Conservation (phyloP, 1,284 basidiomycete genomes). For the Cerrena zonata region DNA sequence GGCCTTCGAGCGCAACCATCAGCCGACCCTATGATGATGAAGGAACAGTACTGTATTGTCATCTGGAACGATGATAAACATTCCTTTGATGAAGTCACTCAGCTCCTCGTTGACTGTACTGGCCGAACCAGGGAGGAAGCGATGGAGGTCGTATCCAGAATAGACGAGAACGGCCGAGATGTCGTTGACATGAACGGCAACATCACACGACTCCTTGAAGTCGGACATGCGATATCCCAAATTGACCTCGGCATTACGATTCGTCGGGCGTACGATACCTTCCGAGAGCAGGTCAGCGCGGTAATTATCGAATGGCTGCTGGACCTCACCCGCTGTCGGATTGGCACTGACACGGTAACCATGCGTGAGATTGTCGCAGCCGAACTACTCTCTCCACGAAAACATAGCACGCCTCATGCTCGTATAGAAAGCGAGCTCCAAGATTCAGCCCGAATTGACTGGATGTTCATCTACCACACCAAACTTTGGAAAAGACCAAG, state of each 20-base stretch:
- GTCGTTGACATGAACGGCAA: conserved; percentile 77
- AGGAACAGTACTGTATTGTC: conserved; percentile 79
- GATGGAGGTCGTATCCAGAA: conserved; percentile 54
- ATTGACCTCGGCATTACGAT: conserved; percentile 93
- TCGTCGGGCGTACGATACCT: conserved; percentile 82
- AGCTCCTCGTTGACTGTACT: conserved; percentile 69
- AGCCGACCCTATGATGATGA: conserved; percentile 61
- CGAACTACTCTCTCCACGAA: conserved; percentile 63
- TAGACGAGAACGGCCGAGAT: conserved; percentile 83
- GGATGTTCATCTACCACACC: conserved; percentile 73
- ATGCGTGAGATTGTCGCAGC: conserved; percentile 69
- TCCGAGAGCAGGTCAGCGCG: conserved; percentile 80
- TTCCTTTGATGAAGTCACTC: conserved; percentile 84
- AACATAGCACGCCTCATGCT: conserved; percentile 24
- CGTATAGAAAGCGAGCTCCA: conserved; percentile 43
- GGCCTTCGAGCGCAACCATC: conserved; percentile 70
- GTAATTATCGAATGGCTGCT: conserved; percentile 83
- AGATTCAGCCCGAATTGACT: conserved; percentile 62
- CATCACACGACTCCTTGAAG: conserved; percentile 66
- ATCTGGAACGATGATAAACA: conserved; percentile 99
- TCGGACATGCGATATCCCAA: conserved; percentile 75
- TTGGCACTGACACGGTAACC: conserved; percentile 62
- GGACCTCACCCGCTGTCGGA: conserved; percentile 70
- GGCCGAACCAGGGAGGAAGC: conserved; percentile 61
- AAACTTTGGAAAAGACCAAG: conserved; percentile 82